Evolutionary conservation across 2,329 filamentous ascomycete species (phyloP).

Genomic region (Aphanocladium album): DNA sequence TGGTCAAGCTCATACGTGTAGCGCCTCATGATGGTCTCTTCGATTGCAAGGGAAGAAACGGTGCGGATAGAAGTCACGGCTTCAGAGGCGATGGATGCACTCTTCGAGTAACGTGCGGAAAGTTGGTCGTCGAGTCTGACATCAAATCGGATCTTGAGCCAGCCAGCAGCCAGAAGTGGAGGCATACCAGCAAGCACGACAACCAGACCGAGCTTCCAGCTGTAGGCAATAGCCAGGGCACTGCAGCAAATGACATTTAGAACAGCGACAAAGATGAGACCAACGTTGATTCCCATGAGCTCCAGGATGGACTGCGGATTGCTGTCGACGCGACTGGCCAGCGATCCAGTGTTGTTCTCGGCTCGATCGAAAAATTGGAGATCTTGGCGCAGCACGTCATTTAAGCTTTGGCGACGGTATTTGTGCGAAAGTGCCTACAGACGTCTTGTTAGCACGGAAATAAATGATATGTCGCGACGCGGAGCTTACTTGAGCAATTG

Average conservation of each 20-base stretch:
- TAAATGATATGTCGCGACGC: not conserved
- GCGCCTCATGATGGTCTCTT: conserved; percentile 27
- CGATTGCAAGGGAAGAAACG: conserved; percentile 34
- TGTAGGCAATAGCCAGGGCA: conserved; percentile 34
- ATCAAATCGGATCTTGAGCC: conserved; percentile 39
- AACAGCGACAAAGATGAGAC: conserved; percentile 35
- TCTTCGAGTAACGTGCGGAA: conserved; percentile 31
- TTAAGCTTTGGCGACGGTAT: conserved; percentile 25
- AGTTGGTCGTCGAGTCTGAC: conserved; percentile 32
- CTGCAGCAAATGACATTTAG: conserved; percentile 35
- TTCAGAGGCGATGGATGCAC: conserved; percentile 42
- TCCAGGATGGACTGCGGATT: conserved; percentile 39
- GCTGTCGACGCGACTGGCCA: conserved; percentile 27
- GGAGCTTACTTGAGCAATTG: conserved; percentile 23
- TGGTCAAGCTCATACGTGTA: conserved; percentile 29
- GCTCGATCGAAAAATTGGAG: conserved; percentile 34
- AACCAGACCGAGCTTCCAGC: conserved; percentile 42
- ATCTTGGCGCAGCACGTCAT: conserved; percentile 32
- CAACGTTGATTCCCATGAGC: conserved; percentile 39
- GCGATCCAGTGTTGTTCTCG: conserved; percentile 29
- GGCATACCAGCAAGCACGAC: conserved; percentile 37
- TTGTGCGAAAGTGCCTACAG: conserved; percentile 18
- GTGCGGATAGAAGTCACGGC: conserved; percentile 41
- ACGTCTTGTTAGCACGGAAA: not conserved
- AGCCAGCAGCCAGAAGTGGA: conserved; percentile 35